Base-by-base conservation (phyloP, 2,329 filamentous ascomycete genomes). In the Arthrobotrys entomopaga region DNA sequence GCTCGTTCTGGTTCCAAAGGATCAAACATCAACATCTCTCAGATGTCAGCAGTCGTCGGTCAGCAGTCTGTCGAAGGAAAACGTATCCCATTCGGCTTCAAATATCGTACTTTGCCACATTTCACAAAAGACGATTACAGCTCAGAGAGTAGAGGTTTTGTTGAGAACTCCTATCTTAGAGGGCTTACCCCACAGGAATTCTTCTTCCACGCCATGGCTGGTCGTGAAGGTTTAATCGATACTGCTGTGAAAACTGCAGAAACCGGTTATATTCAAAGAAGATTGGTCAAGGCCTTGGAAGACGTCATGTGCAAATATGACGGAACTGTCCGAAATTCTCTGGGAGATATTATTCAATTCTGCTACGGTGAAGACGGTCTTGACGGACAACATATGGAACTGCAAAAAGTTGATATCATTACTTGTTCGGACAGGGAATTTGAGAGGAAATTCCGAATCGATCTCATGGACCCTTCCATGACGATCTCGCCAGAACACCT, bases 141-240 rank as follows among this genome's bases (percentile, higher is more conserved):
- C 19, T 93, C 95, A 10, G 93, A 97, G 81, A 94, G 95, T 52
- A 90, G 95, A 84, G 95, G 95, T 48, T 99, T 99, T 80, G 95
- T 99, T 19, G 95, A 99, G 82, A 99, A 99, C 83, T 99, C 95
- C 0, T 99, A 99, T 79, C 87, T 99, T 11, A 91, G 95, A 85
- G 95, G 95, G 65, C 84, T 99, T 71, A 99, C 96, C 0, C 95
- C 95, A 0, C 90, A 91, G 0, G 95, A 99, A 79, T 99, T 99
- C 84, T 99, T 97, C 85, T 99, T 99, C 87, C 95, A 99, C 87
- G 95, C 95, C 80, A 99, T 99, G 95, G 95, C 95, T 86, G 95
- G 95, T 92, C 89, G 95, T 85, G 95, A 99, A 84, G 95, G 95
- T 96, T 86, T 99, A 65, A 99, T 99, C 79, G 95, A 99, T 86